A percentile compares a stretch with the other conserved stretches of the same genome.
These are phyloP conservation scores for Botrytis hyacinthi DNA, from an alignment of 2,329 filamentous ascomycete genomes.

Conservation along the genomic window DNA sequence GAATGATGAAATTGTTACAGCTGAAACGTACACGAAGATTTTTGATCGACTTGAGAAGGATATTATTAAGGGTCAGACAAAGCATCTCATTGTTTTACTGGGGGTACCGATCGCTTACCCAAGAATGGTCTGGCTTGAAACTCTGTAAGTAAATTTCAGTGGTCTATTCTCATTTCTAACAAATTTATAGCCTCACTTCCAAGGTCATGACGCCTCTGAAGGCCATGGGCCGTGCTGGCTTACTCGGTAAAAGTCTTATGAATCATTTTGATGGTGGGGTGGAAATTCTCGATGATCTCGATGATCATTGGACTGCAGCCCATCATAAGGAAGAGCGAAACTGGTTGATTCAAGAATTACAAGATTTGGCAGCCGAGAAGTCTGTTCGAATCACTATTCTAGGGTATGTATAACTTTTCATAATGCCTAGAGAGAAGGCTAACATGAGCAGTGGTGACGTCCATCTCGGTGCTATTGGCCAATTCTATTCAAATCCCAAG, in stretches of 20 bases:
- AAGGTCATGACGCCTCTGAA: slow-evolving; percentile 85
- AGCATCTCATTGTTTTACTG: slow-evolving; percentile 84
- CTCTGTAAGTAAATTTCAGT: slow-evolving; percentile 51
- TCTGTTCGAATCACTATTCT: slow-evolving; percentile 89
- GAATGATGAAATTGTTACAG: slow-evolving; percentile 73
- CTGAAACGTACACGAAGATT: slow-evolving; percentile 80
- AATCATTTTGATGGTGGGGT: slow-evolving; percentile 91
- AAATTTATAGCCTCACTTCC: slow-evolving; percentile 67
- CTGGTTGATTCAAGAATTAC: slow-evolving; percentile 83
- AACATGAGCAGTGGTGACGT: slow-evolving; percentile 73
- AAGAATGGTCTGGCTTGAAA: slow-evolving; percentile 70
- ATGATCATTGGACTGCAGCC: slow-evolving; percentile 97
- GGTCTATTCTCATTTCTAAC: slow-evolving; percentile 23
- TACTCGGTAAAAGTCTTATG: slow-evolving; percentile 72
- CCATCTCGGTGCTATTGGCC: slow-evolving; percentile 85
- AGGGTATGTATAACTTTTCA: slow-evolving; percentile 47
- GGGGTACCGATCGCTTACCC: slow-evolving; percentile 84
- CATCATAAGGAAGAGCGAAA: slow-evolving; percentile 89
- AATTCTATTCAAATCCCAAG: slow-evolving; percentile 92
- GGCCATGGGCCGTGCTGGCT: slow-evolving; percentile 75
- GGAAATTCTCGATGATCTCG: slow-evolving; percentile 86
- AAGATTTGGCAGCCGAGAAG: slow-evolving; percentile 89
- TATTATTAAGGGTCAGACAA: slow-evolving; percentile 77
- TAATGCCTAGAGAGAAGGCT: slow-evolving; percentile 21
- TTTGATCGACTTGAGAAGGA: slow-evolving; percentile 84